phyloP scores from a whole-genome alignment of 371 early-diverging fungal species.

The Chytridium lagenaria region DNA sequence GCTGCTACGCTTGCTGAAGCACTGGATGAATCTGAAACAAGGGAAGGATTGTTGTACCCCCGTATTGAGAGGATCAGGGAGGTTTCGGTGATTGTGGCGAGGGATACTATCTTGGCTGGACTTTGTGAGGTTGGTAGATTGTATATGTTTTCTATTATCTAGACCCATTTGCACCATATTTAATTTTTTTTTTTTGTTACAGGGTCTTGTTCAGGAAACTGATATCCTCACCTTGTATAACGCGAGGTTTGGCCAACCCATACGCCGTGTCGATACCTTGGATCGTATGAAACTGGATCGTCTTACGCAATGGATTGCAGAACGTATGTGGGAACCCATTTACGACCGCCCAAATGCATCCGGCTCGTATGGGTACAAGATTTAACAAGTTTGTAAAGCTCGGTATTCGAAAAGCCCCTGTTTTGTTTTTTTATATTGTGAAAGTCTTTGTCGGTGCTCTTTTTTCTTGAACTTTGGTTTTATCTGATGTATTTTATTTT shows the following conservation, averaged over 20 bases:
- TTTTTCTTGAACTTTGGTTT: too few species aligned
- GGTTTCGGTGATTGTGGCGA: conserved; percentile 48
- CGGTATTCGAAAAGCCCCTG: too few species aligned
- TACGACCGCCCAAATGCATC: not conserved
- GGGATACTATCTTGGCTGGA: conserved; percentile 40
- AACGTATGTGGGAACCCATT: conserved; percentile 30
- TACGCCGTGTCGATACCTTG: not conserved
- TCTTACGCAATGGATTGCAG: conserved; percentile 23
- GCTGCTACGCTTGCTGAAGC: conserved; percentile 83
- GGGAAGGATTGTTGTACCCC: conserved; percentile 76
- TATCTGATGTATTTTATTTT: too few species aligned
- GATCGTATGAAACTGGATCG: not conserved
- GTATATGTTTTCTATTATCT: not conserved
- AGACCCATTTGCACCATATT: not conserved
- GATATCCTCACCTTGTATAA: conserved; percentile 23
- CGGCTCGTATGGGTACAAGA: not conserved
- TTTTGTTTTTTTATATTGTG: too few species aligned
- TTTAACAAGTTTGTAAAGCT: too few species aligned
- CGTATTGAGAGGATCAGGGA: conserved; percentile 81
- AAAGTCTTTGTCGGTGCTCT: too few species aligned
- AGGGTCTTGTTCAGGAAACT: conserved; percentile 19
- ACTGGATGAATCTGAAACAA: conserved; percentile 69
- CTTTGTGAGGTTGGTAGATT: conserved; percentile 20
- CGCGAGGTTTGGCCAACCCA: conserved; percentile 3
- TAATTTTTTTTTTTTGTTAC: not conserved